Evolutionary conservation across 805 yeast genomes (phyloP), one percentile per base, ranked within the genome.

Genomic region (Wickerhamiella australiensis): DNA sequence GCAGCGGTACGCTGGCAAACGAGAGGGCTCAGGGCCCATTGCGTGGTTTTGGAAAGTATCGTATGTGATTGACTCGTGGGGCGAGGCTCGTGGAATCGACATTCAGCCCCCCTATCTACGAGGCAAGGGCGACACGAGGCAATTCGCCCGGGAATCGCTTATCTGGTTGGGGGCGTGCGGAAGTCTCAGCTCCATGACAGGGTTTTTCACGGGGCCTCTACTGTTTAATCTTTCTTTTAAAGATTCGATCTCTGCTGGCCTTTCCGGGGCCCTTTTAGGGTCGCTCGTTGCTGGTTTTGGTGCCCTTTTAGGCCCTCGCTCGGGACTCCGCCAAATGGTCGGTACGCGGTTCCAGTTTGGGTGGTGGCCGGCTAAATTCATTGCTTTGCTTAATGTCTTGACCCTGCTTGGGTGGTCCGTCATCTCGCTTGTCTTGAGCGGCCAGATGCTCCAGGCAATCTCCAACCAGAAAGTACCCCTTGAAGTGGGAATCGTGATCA

Each of bases 371-470:
- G 87, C 86, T 36, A 81, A 82, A 62, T 68, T 85, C 49, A 82
- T 85, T 43, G 79, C 85, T 4, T 63, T 86, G 38, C 76, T 82
- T 35, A 75, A 85, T 42, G 77, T 83, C 51, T 64, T 83, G 40
- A 94, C 95, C 46, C 81, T 82, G 13, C 62, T 84, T 57, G 95
- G 95, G n/a, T 86, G 95, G 95, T 77, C 90, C n/a, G 80, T 86
- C 31, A 87, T 85, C n/a, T 85, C 85, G 61, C 76, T 83, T 56
- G 92, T 85, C 45, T 79, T 85, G 50, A 95, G 94, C 35, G 96
- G 96, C 17, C 87, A 86, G 65, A 80, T 86, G 52, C 64, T 86
- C 44, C 71, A 77, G 7, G 74, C 82, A 38, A 68, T 86, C 18
- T 78, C 86, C 36, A 66, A 78, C 56, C 83, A 76, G 13, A 73